These are phyloP conservation scores for Boletus edulis DNA, from an alignment of 768 basidiomycete species.

Conservation along the genomic window DNA sequence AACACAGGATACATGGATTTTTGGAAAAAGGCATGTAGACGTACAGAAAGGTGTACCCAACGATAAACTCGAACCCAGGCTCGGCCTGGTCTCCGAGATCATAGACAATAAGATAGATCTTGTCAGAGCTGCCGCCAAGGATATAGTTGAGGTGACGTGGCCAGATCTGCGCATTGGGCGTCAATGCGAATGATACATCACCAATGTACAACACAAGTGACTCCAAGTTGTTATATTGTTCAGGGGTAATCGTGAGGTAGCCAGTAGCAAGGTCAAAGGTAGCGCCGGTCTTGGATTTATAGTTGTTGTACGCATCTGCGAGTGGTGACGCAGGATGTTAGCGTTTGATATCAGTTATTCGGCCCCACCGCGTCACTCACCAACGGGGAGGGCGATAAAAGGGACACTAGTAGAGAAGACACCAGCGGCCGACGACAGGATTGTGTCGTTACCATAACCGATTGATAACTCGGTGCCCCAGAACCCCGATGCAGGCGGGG, in stretches of 20 bases:
- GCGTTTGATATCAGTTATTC: too few species aligned
- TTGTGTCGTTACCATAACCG: conserved; percentile 20
- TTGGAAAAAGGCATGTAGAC: neutral
- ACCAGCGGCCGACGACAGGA: conserved; percentile 27
- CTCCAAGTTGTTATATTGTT: neutral
- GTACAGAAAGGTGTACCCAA: neutral
- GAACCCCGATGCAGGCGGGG: conserved; percentile 20
- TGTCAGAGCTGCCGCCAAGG: neutral
- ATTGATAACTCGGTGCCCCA: conserved; percentile 35
- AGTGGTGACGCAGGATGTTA: too few species aligned
- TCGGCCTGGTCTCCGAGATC: neutral
- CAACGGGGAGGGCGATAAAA: conserved; percentile 19
- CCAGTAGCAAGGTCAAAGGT: neutral
- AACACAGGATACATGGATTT: neutral
- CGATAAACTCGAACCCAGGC: neutral
- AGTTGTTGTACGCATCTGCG: neutral
- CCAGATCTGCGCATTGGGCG: neutral
- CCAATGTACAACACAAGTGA: neutral
- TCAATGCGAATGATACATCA: neutral
- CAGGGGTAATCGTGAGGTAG: neutral
- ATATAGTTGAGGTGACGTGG: neutral
- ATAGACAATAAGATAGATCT: neutral
- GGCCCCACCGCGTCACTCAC: conserved; percentile 6
- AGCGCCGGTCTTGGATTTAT: neutral
- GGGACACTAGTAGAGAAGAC: conserved; percentile 33